A percentile compares a stretch with the other conserved stretches of the same genome.
Conservation (phyloP, 164 flowering plant genomes). For the Tetracentron sinense region DNA sequence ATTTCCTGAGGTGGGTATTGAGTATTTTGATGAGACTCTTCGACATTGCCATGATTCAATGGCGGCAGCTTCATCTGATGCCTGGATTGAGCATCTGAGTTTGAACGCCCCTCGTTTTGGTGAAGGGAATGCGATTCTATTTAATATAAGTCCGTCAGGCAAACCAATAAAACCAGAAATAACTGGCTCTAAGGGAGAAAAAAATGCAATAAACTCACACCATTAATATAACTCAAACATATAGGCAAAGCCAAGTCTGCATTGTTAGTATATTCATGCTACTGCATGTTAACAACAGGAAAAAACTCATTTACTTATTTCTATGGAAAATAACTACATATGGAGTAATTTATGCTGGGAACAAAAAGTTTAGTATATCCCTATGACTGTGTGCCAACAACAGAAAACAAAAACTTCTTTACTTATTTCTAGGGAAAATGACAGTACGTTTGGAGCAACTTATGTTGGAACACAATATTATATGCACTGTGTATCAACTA, state of each 20-base stretch:
- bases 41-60: constrained; percentile 8
- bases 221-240: not conserved
- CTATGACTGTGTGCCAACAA: too few relatives aligned
- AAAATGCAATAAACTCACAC: not conserved
- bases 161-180: not conserved
- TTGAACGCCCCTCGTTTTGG: constrained; percentile 9
- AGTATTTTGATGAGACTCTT: constrained; percentile 5
- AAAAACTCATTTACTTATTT: too few relatives aligned
- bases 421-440: too few relatives aligned
- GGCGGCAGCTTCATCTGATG: constrained; percentile 10
- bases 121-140: constrained; percentile 17
- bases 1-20: constrained; percentile 18
- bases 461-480: too few relatives aligned
- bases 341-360: too few relatives aligned
- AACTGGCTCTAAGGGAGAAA: not conserved
- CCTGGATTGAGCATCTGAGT: constrained; percentile 12
- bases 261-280: not conserved
- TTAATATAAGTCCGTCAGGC: not conserved
- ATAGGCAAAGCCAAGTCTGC: too few relatives aligned
- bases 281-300: too few relatives aligned
- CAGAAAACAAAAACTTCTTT: too few relatives aligned
- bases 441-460: too few relatives aligned
- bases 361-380: too few relatives aligned
- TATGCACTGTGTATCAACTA: too few relatives aligned
- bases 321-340: too few relatives aligned